Base-by-base conservation (phyloP, 306 rosid species). In the Dryas drummondii region DNA sequence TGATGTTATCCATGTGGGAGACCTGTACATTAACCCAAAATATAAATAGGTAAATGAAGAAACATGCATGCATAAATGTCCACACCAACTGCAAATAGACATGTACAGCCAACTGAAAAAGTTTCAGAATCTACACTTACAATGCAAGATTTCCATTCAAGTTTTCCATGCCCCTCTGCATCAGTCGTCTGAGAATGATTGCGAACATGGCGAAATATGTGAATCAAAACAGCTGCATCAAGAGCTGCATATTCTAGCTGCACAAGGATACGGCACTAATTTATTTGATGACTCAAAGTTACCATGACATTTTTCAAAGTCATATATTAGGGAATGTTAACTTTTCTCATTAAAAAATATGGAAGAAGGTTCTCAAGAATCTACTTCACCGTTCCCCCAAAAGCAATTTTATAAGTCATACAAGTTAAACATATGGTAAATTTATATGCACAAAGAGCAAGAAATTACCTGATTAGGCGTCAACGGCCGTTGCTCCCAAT, bases 221-320 rank as follows among this genome's bases (percentile, higher is more conserved):
- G 99, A 87, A 92, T 66, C 6, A 96, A 92, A 41, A 92, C 96
- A 54, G 81, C 92, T 78, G 99, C 99, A 80, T 92, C 99, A 68
- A 96, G 86, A 47, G 99, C 98, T 58, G 99, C 99, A 78, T 96
- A 92, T 80, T 96, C 98, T 58, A 96, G 87, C 99, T 96, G 93
- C 82, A 81, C 68, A 22, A 71, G 4, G 51, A 61, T 61, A 79
- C 45, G n/a, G 49, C 19, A 7, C 57, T 50, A 72, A 78, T 70
- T 73, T 68, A 46, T 48, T 75, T 48, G 76, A 27, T 5, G 65
- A 27, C 17, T 27, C 45, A 58, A 4, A 49, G 11, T 58, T 58
- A 58, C 8, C 41, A 4, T 27, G 58, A 53, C 58, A 5, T 12
- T 42, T 42, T n/a, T 42, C 26, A 37, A 4, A 50, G 7, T 17